Conservation (phyloP, 345 rosid genomes). For the Arabidopsis thaliana region TAIR10.1 NC_003074.8:3824501-3825000, state of each 20-base stretch:
- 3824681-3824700: slow-evolving; percentile 91
- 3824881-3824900: slow-evolving; percentile 15
- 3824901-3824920: slow-evolving; percentile 62
- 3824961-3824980: slow-evolving; percentile 69
- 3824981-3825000: slow-evolving; percentile 77
- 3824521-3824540: slow-evolving; percentile 38
- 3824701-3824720: slow-evolving; percentile 85
- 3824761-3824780: slow-evolving; percentile 80
- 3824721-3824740: slow-evolving; percentile 86
- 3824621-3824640: slow-evolving; percentile 52
- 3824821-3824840: slow-evolving; percentile 17
- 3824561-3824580: slow-evolving; percentile 41
- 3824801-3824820: slow-evolving; percentile 5
- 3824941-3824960: slow-evolving; percentile 75
- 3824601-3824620: slow-evolving; percentile 50
- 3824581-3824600: slow-evolving; percentile 50
- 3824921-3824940: slow-evolving; percentile 80
- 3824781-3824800: slow-evolving; percentile 80
- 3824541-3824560: slow-evolving; percentile 61
- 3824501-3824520: background rate
- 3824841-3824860: slow-evolving; percentile 26
- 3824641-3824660: slow-evolving; percentile 60
- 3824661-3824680: slow-evolving; percentile 77
- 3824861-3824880: slow-evolving; percentile 7
- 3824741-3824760: slow-evolving; percentile 86